Conservation (phyloP, 2,329 filamentous ascomycete species). For the Aspergillus jensenii region DNA sequence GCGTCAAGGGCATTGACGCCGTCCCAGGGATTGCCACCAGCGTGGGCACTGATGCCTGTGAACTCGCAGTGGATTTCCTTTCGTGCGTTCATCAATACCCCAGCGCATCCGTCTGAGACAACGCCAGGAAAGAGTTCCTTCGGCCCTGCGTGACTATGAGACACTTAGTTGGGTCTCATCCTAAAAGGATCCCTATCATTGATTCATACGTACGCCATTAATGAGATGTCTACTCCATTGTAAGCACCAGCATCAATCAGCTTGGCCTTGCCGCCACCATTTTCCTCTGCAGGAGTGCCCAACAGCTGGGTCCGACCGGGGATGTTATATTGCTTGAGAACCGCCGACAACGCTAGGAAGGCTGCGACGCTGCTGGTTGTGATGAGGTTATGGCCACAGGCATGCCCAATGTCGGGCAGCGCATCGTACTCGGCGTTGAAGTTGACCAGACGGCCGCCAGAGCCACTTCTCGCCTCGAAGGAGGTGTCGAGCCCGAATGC, state of each 20-base stretch:
- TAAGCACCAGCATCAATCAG: conserved; percentile 48
- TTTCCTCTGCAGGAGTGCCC: conserved; percentile 42
- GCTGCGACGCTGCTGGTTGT: conserved; percentile 35
- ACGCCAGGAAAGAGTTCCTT: no score
- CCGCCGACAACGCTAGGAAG: conserved; percentile 48
- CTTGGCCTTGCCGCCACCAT: conserved; percentile 40
- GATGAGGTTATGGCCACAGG: conserved; percentile 44
- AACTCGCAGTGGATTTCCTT: conserved; percentile 43
- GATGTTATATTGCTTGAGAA: conserved; percentile 44
- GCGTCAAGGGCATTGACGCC: conserved; percentile 62
- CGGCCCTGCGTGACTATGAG: no score
- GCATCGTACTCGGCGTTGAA: conserved; percentile 48
- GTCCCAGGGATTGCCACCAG: conserved; percentile 58
- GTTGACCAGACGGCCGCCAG: conserved; percentile 36
- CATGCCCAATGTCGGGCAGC: conserved; percentile 41
- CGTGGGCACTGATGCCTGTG: conserved; percentile 56
- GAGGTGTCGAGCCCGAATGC: conserved; percentile 55
- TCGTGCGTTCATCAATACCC: conserved; percentile 33
- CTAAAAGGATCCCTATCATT: no score
- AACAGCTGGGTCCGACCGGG: conserved; percentile 36
- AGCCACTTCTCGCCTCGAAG: conserved; percentile 50
- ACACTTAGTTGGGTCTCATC: no score
- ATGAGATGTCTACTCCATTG: conserved; percentile 38
- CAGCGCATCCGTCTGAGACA: conserved; percentile 10
- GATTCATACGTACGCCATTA: conserved; percentile 42